Percentiles rank a stretch among this genome's conserved stretches.
Conservation (phyloP, 2,329 filamentous ascomycete species). For the Mollisia scopiformis region DNA sequence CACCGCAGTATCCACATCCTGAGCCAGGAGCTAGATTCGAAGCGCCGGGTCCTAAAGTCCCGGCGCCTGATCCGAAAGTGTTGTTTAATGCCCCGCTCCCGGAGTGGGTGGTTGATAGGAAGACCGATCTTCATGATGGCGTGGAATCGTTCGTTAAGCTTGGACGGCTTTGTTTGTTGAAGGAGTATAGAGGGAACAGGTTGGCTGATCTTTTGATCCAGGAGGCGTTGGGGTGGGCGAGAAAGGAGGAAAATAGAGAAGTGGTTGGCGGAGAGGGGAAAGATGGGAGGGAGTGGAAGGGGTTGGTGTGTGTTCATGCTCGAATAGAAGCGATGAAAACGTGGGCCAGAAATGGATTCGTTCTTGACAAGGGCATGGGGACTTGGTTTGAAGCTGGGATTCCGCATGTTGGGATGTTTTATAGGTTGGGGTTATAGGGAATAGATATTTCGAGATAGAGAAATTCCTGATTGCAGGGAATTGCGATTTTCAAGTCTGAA, state of each 20-base stretch:
- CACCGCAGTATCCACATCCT: slow-evolving; percentile 59
- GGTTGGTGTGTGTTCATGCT: slow-evolving; percentile 79
- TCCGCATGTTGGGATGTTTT: slow-evolving; percentile 82
- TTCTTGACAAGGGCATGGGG: slow-evolving; percentile 72
- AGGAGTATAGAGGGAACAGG: slow-evolving; percentile 54
- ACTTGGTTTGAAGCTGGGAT: slow-evolving; percentile 86
- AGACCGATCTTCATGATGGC: slow-evolving; percentile 59
- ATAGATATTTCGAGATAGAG: too few relatives aligned
- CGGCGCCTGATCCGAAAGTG: not conserved
- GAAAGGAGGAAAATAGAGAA: slow-evolving; percentile 51
- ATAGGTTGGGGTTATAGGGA: slow-evolving; percentile 40
- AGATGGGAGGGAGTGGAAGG: slow-evolving; percentile 62
- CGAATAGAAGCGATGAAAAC: slow-evolving; percentile 66
- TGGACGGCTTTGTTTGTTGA: slow-evolving; percentile 73
- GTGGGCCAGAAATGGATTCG: slow-evolving; percentile 77
- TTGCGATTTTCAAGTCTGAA: not conserved
- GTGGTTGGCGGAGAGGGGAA: slow-evolving; percentile 42
- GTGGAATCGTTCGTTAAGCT: slow-evolving; percentile 81
- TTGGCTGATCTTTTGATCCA: slow-evolving; percentile 18
- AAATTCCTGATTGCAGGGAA: too few relatives aligned
- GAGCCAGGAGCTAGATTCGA: slow-evolving; percentile 40
- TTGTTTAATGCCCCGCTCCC: slow-evolving; percentile 13
- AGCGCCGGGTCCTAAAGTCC: slow-evolving; percentile 16
- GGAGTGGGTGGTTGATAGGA: slow-evolving; percentile 27
- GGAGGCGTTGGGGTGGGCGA: slow-evolving; percentile 70